phyloP scores from a whole-genome alignment of 345 rosid species.

The Cardamine occulta region DNA sequence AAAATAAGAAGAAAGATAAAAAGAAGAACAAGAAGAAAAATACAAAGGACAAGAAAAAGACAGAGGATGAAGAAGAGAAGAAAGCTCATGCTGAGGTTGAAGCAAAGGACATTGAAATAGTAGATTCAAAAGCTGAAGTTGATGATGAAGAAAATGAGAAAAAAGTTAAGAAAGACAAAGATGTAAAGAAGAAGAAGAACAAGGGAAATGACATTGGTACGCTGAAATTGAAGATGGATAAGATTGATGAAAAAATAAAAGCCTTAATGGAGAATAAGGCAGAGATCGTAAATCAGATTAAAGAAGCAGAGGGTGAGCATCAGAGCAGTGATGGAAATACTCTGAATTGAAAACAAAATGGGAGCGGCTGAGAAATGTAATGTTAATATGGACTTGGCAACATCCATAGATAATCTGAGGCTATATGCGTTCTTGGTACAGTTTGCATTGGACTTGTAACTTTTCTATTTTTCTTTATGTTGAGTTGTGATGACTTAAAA shows the following conservation, averaged over 20 bases:
- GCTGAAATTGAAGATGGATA: slow-evolving; percentile 61
- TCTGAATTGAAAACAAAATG: background rate
- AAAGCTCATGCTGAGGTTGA: slow-evolving; percentile 12
- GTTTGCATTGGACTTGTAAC: background rate
- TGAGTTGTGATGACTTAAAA: background rate
- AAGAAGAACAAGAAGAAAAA: background rate
- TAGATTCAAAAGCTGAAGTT: slow-evolving; percentile 39
- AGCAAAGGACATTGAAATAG: background rate
- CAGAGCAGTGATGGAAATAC: slow-evolving; percentile 29
- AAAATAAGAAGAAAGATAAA: slow-evolving; percentile 13
- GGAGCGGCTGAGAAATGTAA: background rate
- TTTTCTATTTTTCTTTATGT: background rate
- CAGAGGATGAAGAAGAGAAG: slow-evolving; percentile 37
- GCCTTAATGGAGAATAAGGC: slow-evolving; percentile 54
- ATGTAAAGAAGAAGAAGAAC: slow-evolving; percentile 55
- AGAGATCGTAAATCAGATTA: slow-evolving; percentile 60
- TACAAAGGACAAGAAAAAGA: slow-evolving; percentile 1
- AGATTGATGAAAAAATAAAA: slow-evolving; percentile 59
- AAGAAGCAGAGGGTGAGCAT: slow-evolving; percentile 54
- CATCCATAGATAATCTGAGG: slow-evolving; percentile 4
- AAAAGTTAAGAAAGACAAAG: slow-evolving; percentile 46
- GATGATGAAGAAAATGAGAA: slow-evolving; percentile 33
- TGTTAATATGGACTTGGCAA: background rate
- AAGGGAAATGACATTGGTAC: slow-evolving; percentile 52
- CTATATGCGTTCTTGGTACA: background rate